These are phyloP conservation scores for Hamigera avellanea DNA, from an alignment of 495 filamentous ascomycete genomes.

Conservation along the genomic window DNA sequence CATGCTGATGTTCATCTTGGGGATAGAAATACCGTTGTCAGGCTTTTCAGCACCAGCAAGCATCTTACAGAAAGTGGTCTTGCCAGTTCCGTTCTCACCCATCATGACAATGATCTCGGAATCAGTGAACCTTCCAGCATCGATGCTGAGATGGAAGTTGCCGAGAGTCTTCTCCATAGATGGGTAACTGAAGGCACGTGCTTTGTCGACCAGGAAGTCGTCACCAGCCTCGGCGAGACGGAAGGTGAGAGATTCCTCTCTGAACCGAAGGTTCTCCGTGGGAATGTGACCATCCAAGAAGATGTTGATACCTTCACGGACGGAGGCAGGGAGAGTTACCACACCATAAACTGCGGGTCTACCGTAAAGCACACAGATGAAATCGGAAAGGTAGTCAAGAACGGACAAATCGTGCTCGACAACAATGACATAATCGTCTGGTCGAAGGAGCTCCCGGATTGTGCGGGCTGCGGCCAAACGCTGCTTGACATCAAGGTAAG, in stretches of 20 bases:
- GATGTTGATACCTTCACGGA: constrained; percentile 99
- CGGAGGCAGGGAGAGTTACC: constrained; percentile 90
- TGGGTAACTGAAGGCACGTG: constrained; percentile 76
- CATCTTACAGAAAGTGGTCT: constrained; percentile 96
- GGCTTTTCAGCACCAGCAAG: constrained; percentile 88
- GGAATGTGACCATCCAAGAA: constrained; percentile 97
- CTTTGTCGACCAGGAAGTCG: constrained; percentile 78
- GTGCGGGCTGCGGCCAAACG: constrained; percentile 83
- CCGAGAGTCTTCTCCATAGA: constrained; percentile 90
- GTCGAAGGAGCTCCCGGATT: constrained; percentile 76
- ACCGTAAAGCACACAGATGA: constrained; percentile 94
- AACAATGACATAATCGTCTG: constrained; percentile 92
- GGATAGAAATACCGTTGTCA: constrained; percentile 62
- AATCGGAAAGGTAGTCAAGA: constrained; percentile 95
- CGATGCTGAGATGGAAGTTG: constrained; percentile 72
- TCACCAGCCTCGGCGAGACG: constrained; percentile 86
- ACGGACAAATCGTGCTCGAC: constrained; percentile 99
- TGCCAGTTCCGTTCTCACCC: constrained; percentile 94
- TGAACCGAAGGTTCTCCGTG: constrained; percentile 96
- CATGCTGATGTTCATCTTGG: constrained; percentile 95
- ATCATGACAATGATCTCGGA: constrained; percentile 99
- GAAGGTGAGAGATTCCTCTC: constrained; percentile 94
- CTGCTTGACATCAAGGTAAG: constrained; percentile 97
- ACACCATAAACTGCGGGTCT: constrained; percentile 94
- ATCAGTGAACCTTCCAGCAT: constrained; percentile 81